Percentiles rank a stretch among this genome's conserved stretches.
Evolutionary conservation across 495 filamentous ascomycete genomes (phyloP).

Genomic region (Penicillium cataractarum): DNA sequence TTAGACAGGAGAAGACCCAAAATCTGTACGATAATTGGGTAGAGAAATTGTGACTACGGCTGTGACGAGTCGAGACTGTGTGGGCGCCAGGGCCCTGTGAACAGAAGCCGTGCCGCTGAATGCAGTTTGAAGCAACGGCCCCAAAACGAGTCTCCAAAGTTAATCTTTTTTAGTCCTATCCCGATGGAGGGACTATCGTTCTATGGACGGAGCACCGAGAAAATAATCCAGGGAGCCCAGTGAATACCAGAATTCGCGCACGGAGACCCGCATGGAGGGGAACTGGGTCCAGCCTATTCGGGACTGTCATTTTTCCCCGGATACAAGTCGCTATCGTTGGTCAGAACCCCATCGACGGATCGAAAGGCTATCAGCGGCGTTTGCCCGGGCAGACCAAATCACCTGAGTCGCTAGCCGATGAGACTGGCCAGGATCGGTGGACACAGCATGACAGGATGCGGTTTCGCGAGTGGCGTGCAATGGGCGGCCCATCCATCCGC

Average conservation of each 20-base stretch:
- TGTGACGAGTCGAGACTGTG: constrained; percentile 28
- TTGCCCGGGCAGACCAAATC: not conserved
- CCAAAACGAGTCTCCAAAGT: constrained; percentile 20
- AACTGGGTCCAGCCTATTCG: constrained; percentile 18
- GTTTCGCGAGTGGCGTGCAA: constrained; percentile 9
- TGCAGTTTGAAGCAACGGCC: constrained; percentile 22
- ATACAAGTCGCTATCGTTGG: constrained; percentile 13
- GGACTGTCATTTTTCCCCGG: constrained; percentile 9
- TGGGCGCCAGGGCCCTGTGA: constrained; percentile 24
- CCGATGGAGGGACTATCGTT: constrained; percentile 2
- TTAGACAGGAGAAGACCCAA: constrained; percentile 26
- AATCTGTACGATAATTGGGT: constrained; percentile 34
- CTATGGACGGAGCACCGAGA: constrained; percentile 5
- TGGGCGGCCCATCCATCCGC: constrained; percentile 10
- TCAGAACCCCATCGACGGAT: constrained; percentile 9
- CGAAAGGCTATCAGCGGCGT: constrained; percentile 22
- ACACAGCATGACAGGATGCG: constrained; percentile 19
- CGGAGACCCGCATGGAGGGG: constrained; percentile 23
- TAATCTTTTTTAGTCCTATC: constrained; percentile 16
- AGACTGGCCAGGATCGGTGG: constrained; percentile 1
- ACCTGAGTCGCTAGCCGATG: not conserved
- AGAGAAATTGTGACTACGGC: constrained; percentile 18
- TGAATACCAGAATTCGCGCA: constrained; percentile 18
- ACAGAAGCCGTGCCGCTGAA: constrained; percentile 12
- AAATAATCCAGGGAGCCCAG: not conserved